Evolutionary conservation across 2,329 filamentous ascomycete species (phyloP).

Genomic region (Macrophomina pseudophaseolina): DNA sequence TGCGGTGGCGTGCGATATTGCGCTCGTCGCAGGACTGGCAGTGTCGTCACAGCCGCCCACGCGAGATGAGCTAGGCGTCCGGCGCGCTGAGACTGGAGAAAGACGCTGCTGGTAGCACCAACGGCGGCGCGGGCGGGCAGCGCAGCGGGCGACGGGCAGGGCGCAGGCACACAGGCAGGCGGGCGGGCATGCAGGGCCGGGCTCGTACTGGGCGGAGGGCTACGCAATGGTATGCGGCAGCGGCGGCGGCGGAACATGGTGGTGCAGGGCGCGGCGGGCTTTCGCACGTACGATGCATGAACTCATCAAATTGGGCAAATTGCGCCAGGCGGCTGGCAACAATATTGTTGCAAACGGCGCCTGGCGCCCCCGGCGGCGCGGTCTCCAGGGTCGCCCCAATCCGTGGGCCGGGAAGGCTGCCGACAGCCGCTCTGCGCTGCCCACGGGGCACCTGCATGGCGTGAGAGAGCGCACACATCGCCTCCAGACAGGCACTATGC

Average conservation of each 20-base stretch:
- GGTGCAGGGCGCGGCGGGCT: conserved; percentile 13
- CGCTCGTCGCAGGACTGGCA: conserved; percentile 9
- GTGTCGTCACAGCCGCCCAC: conserved; percentile 1
- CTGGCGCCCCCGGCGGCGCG: conserved; percentile 1
- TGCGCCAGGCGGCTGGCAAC: conserved; percentile 20
- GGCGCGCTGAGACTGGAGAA: background rate
- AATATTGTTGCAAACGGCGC: conserved; percentile 22
- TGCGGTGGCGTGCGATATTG: conserved; percentile 10
- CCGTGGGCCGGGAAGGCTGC: conserved; percentile 15
- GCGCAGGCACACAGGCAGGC: background rate
- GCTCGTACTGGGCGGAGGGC: background rate
- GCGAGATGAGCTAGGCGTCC: background rate
- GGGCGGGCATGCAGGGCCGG: too few relatives aligned
- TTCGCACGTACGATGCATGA: conserved; percentile 24
- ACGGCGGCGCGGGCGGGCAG: background rate
- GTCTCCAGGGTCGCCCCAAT: conserved; percentile 4
- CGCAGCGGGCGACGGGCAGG: background rate
- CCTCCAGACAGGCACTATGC: background rate
- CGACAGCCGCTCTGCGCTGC: background rate
- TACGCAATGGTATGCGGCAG: conserved; percentile 2
- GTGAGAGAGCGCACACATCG: background rate
- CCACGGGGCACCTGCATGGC: background rate
- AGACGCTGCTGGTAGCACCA: background rate
- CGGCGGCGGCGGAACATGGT: background rate
- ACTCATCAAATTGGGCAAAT: conserved; percentile 23